Evolutionary conservation across 2,329 filamentous ascomycete species (phyloP), one percentile per base, ranked within the genome.

Genomic region (Beauveria australis): DNA sequence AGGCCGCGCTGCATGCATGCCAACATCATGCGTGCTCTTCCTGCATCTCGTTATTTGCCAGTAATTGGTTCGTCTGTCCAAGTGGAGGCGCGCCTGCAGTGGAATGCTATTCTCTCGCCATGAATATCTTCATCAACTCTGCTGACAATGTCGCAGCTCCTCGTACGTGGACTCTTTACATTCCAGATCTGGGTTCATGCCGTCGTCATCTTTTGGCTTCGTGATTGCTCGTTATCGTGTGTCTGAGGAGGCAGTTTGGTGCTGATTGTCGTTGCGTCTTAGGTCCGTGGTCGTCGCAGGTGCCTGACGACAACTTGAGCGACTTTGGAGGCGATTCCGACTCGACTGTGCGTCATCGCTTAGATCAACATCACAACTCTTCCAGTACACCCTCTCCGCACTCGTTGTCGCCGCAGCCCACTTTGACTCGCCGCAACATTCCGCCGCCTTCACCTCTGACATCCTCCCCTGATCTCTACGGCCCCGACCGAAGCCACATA

Each of bases 121-220:
- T 77, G 75, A 76, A 73, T 66, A 71, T 70, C 65, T 72, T 73
- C 67, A 71, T 70, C 64, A 62, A 68, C 67, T 71, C 71, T 64
- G 59, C 53, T 61, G 69, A 75, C 63, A 66, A 71, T 69, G 69
- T 72, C 66, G 73, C 75, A 69, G 68, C 67, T 64, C 65, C 68
- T 65, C 70, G 74, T 75, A 74, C 67, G 72, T 73, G 55, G 19
- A 3, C 7, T 47, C 40, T n/a, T 18, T 18, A 26, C 24, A 28
- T 22, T 46, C 43, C 43, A 46, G 4, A 9, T 19, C 22, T 43
- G 24, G 1, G 0, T 30, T 55, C 1, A 41, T 24, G 10, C 10
- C 4, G 1, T 30, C 24, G 22, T 3, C 12, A 5, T 7, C 18
- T 19, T 48, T 12, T 49, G 44, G 43, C 16, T 41, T 19, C 30